A percentile compares a stretch with the other conserved stretches of the same genome.
Conservation (phyloP, 2,329 filamentous ascomycete genomes). For the Diaporthe australafricana region DNA sequence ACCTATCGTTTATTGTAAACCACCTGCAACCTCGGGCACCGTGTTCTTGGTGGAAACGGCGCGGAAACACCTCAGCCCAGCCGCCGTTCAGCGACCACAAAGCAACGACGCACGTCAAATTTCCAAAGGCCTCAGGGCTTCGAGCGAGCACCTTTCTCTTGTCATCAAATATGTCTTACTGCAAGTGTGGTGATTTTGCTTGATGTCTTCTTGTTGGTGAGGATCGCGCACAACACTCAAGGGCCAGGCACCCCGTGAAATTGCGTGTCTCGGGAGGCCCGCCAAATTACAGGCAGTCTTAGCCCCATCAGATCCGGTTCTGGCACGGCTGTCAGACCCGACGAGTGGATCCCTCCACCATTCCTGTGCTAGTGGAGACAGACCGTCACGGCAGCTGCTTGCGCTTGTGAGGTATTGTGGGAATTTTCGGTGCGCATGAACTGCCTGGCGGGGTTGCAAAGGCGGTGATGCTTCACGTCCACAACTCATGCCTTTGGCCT, state of each 20-base stretch:
- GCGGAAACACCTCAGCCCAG: background rate
- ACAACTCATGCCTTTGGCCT: background rate
- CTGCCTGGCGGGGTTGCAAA: slow-evolving; percentile 32
- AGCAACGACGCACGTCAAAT: background rate
- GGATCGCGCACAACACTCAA: slow-evolving; percentile 2
- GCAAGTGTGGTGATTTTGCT: background rate
- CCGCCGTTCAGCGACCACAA: background rate
- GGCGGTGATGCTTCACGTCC: slow-evolving; percentile 29
- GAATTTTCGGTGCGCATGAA: slow-evolving; percentile 27
- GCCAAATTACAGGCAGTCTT: slow-evolving; percentile 36
- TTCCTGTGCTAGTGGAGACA: slow-evolving; percentile 30
- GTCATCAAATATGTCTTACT: background rate
- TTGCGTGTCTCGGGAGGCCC: slow-evolving; percentile 35
- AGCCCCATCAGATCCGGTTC: slow-evolving; percentile 30
- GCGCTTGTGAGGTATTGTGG: slow-evolving; percentile 27
- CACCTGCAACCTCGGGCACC: slow-evolving; percentile 5
- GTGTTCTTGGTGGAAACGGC: background rate
- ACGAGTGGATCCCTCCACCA: slow-evolving; percentile 28
- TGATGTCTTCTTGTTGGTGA: background rate
- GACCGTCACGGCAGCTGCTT: slow-evolving; percentile 31
- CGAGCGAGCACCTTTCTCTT: background rate
- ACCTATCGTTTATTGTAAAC: slow-evolving; percentile 24
- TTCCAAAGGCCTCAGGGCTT: background rate
- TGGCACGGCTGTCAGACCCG: slow-evolving; percentile 35
- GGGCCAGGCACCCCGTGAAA: slow-evolving; percentile 29